Percentiles rank a stretch among this genome's conserved stretches.
Evolutionary conservation across 352 stramenopile species (phyloP).

Genomic region (Phytophthora lateralis): DNA sequence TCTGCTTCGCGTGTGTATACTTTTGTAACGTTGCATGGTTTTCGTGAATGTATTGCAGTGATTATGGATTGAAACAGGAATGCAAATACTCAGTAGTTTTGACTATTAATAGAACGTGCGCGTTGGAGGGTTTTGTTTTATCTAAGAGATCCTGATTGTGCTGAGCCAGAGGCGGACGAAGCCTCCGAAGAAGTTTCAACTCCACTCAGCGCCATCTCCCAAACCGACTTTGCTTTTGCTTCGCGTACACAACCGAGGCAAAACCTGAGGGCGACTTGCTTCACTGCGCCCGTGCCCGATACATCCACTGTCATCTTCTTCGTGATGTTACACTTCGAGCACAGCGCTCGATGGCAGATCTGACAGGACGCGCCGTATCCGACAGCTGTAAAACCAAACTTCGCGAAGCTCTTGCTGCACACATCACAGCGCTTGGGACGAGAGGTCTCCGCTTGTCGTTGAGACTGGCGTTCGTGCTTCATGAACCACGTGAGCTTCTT

Average conservation of each 20-base stretch:
- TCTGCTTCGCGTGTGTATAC: no score
- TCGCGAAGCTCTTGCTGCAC: slow-evolving; percentile 14
- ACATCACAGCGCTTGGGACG: slow-evolving; percentile 31
- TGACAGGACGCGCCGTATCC: slow-evolving; percentile 32
- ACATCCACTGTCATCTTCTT: slow-evolving; percentile 63
- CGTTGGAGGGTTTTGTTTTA: background rate
- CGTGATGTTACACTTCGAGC: slow-evolving; percentile 46
- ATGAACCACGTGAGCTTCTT: slow-evolving; percentile 56
- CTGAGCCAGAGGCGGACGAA: slow-evolving; percentile 19
- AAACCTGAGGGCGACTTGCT: slow-evolving; percentile 43
- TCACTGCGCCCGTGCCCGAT: slow-evolving; percentile 25
- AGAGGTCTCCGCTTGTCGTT: slow-evolving; percentile 1
- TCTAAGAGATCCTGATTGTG: slow-evolving; percentile 5
- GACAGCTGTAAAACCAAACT: slow-evolving; percentile 10
- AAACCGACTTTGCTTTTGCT: slow-evolving; percentile 45
- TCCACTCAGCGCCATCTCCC: slow-evolving; percentile 41
- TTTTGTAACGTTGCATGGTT: no score
- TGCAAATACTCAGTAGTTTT: no score
- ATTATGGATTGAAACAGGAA: no score
- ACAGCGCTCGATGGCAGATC: slow-evolving; percentile 47
- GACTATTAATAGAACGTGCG: background rate
- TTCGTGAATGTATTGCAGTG: background rate
- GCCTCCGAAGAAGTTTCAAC: slow-evolving; percentile 12
- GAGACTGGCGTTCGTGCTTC: slow-evolving; percentile 15
- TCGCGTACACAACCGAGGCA: slow-evolving; percentile 53